Evolutionary conservation across 805 yeast species (phyloP).

Genomic region (Saccharomyces paradoxus): DNA sequence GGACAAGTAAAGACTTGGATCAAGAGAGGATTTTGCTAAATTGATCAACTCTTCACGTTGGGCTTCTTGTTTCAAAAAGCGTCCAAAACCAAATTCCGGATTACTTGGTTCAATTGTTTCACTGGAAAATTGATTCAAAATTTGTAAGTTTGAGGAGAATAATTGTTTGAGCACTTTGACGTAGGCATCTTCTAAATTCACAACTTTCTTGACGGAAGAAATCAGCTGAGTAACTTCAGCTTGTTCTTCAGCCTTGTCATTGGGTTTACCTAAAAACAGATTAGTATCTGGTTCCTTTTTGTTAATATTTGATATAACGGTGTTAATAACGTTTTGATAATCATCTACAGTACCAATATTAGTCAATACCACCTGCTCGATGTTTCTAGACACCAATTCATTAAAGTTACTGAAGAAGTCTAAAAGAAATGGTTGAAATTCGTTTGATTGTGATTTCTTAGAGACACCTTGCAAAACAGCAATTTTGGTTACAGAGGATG

Average conservation of each 20-base stretch:
- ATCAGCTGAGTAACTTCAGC: slow-evolving; percentile 5
- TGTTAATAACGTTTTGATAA: slow-evolving; percentile 36
- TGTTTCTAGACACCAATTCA: slow-evolving; percentile 37
- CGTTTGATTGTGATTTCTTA: slow-evolving; percentile 21
- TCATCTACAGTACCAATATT: slow-evolving; percentile 35
- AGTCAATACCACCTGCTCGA: slow-evolving; percentile 48
- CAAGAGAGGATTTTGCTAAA: slow-evolving; percentile 40
- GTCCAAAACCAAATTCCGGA: slow-evolving; percentile 87
- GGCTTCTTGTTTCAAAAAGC: slow-evolving; percentile 51
- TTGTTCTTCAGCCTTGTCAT: slow-evolving; percentile 1
- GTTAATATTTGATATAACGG: slow-evolving; percentile 36
- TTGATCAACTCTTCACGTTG: slow-evolving; percentile 39
- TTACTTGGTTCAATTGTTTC: slow-evolving; percentile 40
- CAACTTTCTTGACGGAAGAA: slow-evolving; percentile 35
- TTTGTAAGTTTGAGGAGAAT: slow-evolving; percentile 42
- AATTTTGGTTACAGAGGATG: slow-evolving; percentile 46
- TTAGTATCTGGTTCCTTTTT: slow-evolving; percentile 53
- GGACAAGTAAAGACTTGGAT: slow-evolving; percentile 35
- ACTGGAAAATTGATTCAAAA: slow-evolving; percentile 52
- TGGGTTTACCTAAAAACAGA: slow-evolving; percentile 45
- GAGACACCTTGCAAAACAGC: slow-evolving; percentile 58
- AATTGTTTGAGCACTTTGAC: slow-evolving; percentile 65
- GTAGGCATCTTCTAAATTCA: slow-evolving; percentile 65
- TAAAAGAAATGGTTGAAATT: slow-evolving; percentile 64
- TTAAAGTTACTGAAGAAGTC: slow-evolving; percentile 61